phyloP scores from a whole-genome alignment of 2,329 filamentous ascomycete species.

The Nemania abortiva region DNA sequence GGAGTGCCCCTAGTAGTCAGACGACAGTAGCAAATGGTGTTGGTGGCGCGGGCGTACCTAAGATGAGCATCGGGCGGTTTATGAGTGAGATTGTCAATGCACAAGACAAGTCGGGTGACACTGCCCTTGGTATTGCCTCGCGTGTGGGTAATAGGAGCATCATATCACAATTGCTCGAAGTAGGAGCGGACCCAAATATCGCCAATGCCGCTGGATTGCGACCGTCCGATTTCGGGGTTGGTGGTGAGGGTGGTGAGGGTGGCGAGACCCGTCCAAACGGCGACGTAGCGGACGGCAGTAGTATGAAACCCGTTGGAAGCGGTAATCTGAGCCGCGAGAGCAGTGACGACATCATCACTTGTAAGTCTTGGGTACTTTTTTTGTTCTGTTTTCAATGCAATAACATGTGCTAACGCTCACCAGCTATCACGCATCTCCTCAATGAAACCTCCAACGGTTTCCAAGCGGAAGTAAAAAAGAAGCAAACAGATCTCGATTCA shows the following conservation, averaged over 20 bases:
- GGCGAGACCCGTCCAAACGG: slow-evolving; percentile 48
- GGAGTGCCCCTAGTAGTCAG: slow-evolving; percentile 71
- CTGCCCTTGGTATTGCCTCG: slow-evolving; percentile 92
- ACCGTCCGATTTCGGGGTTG: slow-evolving; percentile 94
- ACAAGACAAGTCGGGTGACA: slow-evolving; percentile 93
- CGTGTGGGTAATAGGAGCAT: slow-evolving; percentile 94
- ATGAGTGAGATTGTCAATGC: slow-evolving; percentile 98
- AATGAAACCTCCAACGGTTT: slow-evolving; percentile 83
- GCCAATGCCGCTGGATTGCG: slow-evolving; percentile 89
- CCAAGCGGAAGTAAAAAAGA: slow-evolving; percentile 81
- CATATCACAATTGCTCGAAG: slow-evolving; percentile 95
- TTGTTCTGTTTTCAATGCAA: neutral
- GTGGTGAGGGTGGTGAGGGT: slow-evolving; percentile 63
- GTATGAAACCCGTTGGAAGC: slow-evolving; percentile 59
- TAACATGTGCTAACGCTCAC: slow-evolving; percentile 15
- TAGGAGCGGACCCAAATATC: slow-evolving; percentile 92
- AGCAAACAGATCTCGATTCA: slow-evolving; percentile 85
- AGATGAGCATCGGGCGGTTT: slow-evolving; percentile 89
- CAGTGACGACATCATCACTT: slow-evolving; percentile 81
- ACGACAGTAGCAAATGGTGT: slow-evolving; percentile 49
- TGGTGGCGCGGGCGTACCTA: slow-evolving; percentile 61
- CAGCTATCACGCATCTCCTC: slow-evolving; percentile 85
- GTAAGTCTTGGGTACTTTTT: slow-evolving; percentile 63
- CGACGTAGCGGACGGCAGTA: slow-evolving; percentile 51
- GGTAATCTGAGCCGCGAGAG: slow-evolving; percentile 75